A percentile compares a stretch with the other conserved stretches of the same genome.
Evolutionary conservation across 1,284 basidiomycete species (phyloP).

Genomic region (Neotropicomus parvogracilis): DNA sequence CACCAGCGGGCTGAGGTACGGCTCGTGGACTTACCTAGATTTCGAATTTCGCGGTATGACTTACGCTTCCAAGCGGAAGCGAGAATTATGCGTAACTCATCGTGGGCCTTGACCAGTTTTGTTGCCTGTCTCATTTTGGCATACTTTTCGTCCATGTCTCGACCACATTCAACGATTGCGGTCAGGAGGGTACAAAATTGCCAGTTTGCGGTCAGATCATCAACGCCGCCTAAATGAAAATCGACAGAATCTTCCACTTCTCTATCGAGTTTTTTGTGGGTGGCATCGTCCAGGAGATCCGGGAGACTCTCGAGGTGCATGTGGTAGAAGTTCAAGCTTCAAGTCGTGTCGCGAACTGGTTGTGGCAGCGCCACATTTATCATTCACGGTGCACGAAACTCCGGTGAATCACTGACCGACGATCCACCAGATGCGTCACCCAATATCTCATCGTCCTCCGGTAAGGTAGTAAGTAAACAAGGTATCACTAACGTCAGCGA

Average conservation of each 20-base stretch:
- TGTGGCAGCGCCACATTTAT: too few relatives aligned
- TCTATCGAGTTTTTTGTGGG: neutral
- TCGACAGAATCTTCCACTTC: neutral
- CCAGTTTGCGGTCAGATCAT: neutral
- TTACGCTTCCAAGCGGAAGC: neutral
- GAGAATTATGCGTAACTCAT: neutral
- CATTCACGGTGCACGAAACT: too few relatives aligned
- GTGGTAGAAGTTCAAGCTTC: too few relatives aligned
- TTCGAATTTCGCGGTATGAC: constrained; percentile 11
- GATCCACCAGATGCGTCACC: too few relatives aligned
- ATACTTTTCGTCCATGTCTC: neutral
- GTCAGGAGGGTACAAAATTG: neutral
- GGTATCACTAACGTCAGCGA: too few relatives aligned
- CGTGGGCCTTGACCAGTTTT: neutral
- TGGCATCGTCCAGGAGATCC: neutral
- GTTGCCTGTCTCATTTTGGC: neutral
- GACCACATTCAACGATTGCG: neutral
- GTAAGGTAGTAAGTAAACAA: too few relatives aligned
- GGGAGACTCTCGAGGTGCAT: neutral
- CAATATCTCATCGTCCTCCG: too few relatives aligned
- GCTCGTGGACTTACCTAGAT: neutral
- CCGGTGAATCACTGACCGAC: too few relatives aligned
- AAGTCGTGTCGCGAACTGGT: too few relatives aligned
- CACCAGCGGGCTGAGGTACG: too few relatives aligned
- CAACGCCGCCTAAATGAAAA: neutral